These are phyloP conservation scores for Cicer chorassanicum DNA, from an alignment of 306 rosid genomes.

Conservation along the genomic window DNA sequence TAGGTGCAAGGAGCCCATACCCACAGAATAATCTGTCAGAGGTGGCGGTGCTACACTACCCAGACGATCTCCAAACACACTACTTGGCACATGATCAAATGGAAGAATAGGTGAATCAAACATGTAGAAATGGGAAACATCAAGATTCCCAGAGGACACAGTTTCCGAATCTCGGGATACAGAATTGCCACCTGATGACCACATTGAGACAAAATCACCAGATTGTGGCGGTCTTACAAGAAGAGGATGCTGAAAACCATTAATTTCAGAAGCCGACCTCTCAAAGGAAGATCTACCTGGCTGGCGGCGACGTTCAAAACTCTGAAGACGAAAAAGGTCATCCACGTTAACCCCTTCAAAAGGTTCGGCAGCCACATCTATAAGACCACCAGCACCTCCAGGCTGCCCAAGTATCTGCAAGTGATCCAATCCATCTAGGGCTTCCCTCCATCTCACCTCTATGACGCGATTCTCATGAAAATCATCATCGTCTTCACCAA, in stretches of 20 bases:
- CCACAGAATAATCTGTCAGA: slow-evolving; percentile 91
- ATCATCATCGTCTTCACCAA: slow-evolving; percentile 96
- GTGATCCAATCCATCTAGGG: slow-evolving; percentile 95
- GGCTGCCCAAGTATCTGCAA: slow-evolving; percentile 94
- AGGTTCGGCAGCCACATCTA: slow-evolving; percentile 95
- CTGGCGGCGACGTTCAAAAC: slow-evolving; percentile 96
- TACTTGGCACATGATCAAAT: slow-evolving; percentile 70
- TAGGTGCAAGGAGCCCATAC: slow-evolving; percentile 86
- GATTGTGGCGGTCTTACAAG: slow-evolving; percentile 81
- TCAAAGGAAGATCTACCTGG: slow-evolving; percentile 90
- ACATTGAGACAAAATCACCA: slow-evolving; percentile 78
- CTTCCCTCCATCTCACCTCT: slow-evolving; percentile 98
- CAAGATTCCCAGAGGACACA: slow-evolving; percentile 79
- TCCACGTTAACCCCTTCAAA: slow-evolving; percentile 97
- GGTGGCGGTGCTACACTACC: slow-evolving; percentile 94
- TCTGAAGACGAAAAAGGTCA: slow-evolving; percentile 88
- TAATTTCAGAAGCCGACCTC: slow-evolving; percentile 79
- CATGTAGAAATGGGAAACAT: slow-evolving; percentile 90
- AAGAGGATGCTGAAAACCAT: slow-evolving; percentile 98
- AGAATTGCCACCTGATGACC: slow-evolving; percentile 76
- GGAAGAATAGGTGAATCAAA: slow-evolving; percentile 95
- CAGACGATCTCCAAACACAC: slow-evolving; percentile 82
- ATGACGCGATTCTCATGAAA: slow-evolving; percentile 93
- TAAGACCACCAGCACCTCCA: slow-evolving; percentile 75
- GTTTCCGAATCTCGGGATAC: slow-evolving; percentile 75